Evolutionary conservation across 163 green algal species (phyloP).

Genomic region (Scenedesmus sp.): DNA sequence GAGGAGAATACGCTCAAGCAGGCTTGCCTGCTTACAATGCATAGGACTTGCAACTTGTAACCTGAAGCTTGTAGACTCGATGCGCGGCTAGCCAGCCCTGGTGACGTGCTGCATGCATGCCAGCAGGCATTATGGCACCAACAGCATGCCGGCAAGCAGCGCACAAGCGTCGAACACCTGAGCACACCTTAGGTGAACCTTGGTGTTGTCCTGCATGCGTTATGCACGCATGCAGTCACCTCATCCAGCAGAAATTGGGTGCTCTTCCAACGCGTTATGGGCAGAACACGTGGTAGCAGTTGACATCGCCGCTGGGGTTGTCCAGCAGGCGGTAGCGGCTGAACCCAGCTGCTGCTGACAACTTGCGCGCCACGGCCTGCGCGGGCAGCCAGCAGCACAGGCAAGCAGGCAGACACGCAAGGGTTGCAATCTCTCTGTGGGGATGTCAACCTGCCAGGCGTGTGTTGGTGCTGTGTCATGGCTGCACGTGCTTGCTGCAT

Average conservation of each 20-base stretch:
- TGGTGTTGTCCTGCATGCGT: not conserved
- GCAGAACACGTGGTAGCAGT: slow-evolving; percentile 25
- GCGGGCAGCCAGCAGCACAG: not conserved
- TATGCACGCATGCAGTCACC: not conserved
- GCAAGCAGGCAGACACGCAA: not conserved
- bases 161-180: too few relatives aligned
- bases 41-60: too few relatives aligned
- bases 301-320: not conserved
- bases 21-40: too few relatives aligned
- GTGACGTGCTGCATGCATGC: too few relatives aligned
- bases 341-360: slow-evolving; percentile 9
- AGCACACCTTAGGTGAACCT: not conserved
- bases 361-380: not conserved
- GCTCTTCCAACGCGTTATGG: not conserved
- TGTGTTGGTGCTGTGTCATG: not conserved
- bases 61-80: too few relatives aligned
- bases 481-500: not conserved
- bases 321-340: slow-evolving; percentile 24
- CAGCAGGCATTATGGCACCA: not conserved
- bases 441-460: not conserved
- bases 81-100: too few relatives aligned
- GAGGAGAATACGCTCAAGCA: too few relatives aligned
- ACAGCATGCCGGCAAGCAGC: not conserved
- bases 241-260: not conserved
- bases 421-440: not conserved